A percentile compares a stretch with the other conserved stretches of the same genome.
Evolutionary conservation across 257 asterid species (phyloP).

Genomic region (Ilex asprella): DNA sequence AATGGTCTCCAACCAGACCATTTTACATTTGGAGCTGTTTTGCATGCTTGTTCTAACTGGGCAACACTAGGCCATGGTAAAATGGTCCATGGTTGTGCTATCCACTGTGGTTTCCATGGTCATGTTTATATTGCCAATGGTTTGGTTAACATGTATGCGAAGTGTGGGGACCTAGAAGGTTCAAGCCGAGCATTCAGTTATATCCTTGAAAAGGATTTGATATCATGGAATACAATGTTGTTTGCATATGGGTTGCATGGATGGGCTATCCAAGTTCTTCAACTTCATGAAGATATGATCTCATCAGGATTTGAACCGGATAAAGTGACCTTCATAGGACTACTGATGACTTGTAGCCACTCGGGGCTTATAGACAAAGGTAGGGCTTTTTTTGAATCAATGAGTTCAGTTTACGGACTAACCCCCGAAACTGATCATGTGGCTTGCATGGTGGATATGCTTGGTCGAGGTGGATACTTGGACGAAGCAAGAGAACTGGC

Average conservation of each 20-base stretch:
- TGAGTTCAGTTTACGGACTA: conserved; percentile 37
- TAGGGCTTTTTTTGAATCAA: conserved; percentile 38
- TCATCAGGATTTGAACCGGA: conserved; percentile 54
- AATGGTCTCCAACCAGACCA: conserved; percentile 45
- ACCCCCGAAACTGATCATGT: conserved; percentile 55
- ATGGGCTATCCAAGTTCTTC: conserved; percentile 23
- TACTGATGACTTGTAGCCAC: conserved; percentile 75
- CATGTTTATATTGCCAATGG: conserved; percentile 23
- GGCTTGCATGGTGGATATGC: conserved; percentile 60
- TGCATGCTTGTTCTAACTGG: conserved; percentile 61
- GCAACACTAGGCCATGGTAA: conserved; percentile 17
- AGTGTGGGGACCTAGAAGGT: conserved; percentile 1
- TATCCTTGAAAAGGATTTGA: neutral
- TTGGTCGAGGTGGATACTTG: conserved; percentile 49
- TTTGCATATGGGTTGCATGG: conserved; percentile 1
- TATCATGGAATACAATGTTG: conserved; percentile 2
- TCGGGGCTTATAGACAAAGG: conserved; percentile 50
- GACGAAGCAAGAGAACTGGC: conserved; percentile 47
- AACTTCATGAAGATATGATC: conserved; percentile 37
- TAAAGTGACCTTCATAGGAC: conserved; percentile 68
- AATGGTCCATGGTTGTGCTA: conserved; percentile 42
- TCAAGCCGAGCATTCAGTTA: neutral
- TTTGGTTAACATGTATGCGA: conserved; percentile 2
- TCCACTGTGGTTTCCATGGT: conserved; percentile 39
- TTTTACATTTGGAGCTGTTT: conserved; percentile 55